Evolutionary conservation across 208 protist species (phyloP).

Genomic region (Spongospora subterranea): DNA sequence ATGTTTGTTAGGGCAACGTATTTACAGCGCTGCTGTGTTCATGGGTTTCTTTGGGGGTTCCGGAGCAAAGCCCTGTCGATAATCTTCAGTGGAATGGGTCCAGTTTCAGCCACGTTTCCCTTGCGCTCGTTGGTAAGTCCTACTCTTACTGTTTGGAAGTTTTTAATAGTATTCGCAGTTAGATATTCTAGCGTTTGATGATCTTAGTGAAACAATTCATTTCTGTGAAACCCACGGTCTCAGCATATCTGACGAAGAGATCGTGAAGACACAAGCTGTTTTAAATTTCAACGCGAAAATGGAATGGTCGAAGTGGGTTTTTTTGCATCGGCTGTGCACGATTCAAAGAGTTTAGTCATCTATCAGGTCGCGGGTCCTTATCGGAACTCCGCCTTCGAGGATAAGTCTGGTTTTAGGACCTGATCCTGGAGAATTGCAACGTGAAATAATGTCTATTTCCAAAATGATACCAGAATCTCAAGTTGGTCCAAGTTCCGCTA

Average conservation of each 20-base stretch:
- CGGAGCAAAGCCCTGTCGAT: neutral
- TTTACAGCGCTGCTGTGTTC: conserved; percentile 39
- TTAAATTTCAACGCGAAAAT: neutral
- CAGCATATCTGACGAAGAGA: neutral
- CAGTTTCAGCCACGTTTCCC: neutral
- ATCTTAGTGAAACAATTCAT: neutral
- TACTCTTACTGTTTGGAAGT: neutral
- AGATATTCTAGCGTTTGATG: conserved; percentile 13
- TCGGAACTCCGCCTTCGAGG: conserved; percentile 38
- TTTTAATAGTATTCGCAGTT: neutral
- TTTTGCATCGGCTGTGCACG: too few relatives aligned
- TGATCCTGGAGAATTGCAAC: too few relatives aligned
- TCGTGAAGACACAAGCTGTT: neutral
- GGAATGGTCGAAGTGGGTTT: conserved; percentile 31
- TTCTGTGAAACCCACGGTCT: conserved; percentile 33
- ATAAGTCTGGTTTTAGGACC: neutral
- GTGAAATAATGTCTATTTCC: too few relatives aligned
- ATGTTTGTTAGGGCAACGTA: conserved; percentile 7
- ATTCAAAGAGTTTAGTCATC: neutral
- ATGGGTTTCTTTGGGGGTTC: conserved; percentile 27
- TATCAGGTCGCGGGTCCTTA: conserved; percentile 41
- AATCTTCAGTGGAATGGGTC: neutral
- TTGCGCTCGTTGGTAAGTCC: neutral
- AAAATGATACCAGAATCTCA: too few relatives aligned
- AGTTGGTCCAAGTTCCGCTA: too few relatives aligned